phyloP scores from a whole-genome alignment of 1,284 basidiomycete genomes.

The Sporisorium iseilematis-ciliati region DNA sequence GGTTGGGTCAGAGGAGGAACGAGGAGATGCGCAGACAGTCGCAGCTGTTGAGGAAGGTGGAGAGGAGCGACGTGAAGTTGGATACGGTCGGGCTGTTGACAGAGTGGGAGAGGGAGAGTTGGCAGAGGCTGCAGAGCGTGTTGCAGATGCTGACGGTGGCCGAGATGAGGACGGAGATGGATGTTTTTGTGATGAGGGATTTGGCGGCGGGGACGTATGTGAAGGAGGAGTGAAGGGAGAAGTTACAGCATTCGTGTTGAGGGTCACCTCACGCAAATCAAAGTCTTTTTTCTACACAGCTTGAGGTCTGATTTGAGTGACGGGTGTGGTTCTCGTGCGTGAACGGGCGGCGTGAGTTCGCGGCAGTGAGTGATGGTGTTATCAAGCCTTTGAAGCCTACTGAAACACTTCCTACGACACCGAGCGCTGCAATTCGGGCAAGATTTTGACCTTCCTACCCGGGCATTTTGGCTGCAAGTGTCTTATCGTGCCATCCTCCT shows the following conservation, averaged over 20 bases:
- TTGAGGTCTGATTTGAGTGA: no score
- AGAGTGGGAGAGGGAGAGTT: conserved; percentile 58
- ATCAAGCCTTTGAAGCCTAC: no score
- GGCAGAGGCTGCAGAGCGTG: conserved; percentile 41
- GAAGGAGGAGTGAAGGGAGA: conserved; percentile 17
- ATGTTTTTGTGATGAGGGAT: conserved; percentile 56
- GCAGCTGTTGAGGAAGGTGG: conserved; percentile 58
- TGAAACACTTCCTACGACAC: no score
- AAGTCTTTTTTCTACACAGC: no score
- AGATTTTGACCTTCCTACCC: no score
- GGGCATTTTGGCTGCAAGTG: no score
- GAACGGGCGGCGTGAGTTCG: no score
- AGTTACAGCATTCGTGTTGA: neutral
- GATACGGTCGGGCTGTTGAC: conserved; percentile 52
- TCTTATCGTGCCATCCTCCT: no score
- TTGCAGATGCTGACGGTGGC: conserved; percentile 54
- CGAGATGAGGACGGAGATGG: conserved; percentile 54
- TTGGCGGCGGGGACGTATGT: conserved; percentile 33
- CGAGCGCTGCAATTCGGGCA: no score
- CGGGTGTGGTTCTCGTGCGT: no score
- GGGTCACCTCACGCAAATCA: no score
- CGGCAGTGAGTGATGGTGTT: no score
- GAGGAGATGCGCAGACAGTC: conserved; percentile 57
- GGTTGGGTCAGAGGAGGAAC: conserved; percentile 56
- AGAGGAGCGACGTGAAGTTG: conserved; percentile 62